Base-by-base conservation (phyloP, 1,139 yeast species). In the Hyphopichia buzzinii region DNA sequence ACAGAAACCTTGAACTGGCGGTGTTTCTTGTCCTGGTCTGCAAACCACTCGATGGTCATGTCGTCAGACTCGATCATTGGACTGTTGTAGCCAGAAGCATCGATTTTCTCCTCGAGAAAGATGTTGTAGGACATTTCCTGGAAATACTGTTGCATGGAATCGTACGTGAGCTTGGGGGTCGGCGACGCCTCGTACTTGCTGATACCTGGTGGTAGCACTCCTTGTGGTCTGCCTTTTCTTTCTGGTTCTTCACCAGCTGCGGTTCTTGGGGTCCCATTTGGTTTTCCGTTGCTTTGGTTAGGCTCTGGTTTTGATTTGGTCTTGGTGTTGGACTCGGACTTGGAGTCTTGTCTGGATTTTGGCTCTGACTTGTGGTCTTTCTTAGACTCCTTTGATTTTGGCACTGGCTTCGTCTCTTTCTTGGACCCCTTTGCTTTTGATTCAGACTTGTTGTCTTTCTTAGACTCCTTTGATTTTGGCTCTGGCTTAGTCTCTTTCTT, bases 121-220 rank as follows among this genome's bases (percentile, higher is more conserved):
- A 82, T 57, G 39, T 80, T 80, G 54, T 73, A 74, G 41, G 84
- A 72, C 64, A 81, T 74, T 47, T 79, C 81, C 44, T 72, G 62
- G 49, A 71, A 76, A 49, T 83, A 82, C n/a, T 70, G 64, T 5
- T 64, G 59, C 47, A 81, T 48, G 22, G 71, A 59, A 12, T 74
- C 74, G 46, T 76, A 81, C 1, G 66, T 57, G 26, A 79, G 57
- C 39, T 65, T 66, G 5, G 81, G 76, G 26, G 49, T 50, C 3
- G 51, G 32, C 0, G 71, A 50, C 5, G 71, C 67, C 15, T 40
- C 47, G 35, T 61, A 63, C 27, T 51, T 51, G 10, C 40, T 38
- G 16, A 65, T 53, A 12, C 59, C 59, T 2, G 54, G 46, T 3
- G 71, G 70, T 12, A 61, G 39, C 12, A 33, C 25, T 19, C 23